Evolutionary conservation across 495 filamentous ascomycete genomes (phyloP).

Genomic region (Neurospora sp.): DNA sequence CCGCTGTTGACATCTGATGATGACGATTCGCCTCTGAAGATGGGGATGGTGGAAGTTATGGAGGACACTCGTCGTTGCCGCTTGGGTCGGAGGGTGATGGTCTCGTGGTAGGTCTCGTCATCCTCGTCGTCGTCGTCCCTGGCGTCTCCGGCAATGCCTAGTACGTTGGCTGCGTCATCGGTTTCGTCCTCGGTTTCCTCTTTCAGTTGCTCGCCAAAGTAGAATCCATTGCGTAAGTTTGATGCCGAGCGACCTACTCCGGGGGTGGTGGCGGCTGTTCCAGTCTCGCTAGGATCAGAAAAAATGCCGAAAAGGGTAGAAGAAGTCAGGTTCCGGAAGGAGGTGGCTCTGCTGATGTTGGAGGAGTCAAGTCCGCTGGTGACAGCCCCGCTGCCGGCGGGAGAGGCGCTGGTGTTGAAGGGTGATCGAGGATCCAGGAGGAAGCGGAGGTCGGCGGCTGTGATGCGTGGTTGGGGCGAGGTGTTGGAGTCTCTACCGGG

Average conservation of each 20-base stretch:
- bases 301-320: slow-evolving; percentile 91
- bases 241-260: not conserved
- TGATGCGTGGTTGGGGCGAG: slow-evolving; percentile 12
- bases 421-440: slow-evolving; percentile 21
- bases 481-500: slow-evolving; percentile 28
- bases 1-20: slow-evolving; percentile 14
- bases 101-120: slow-evolving; percentile 31
- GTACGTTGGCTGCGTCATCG: not conserved
- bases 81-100: slow-evolving; percentile 1
- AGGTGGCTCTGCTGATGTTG: slow-evolving; percentile 53
- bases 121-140: slow-evolving; percentile 28
- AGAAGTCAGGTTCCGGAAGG: slow-evolving; percentile 76
- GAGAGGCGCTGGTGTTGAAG: slow-evolving; percentile 9
- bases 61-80: slow-evolving; percentile 9
- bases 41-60: not conserved
- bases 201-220: not conserved
- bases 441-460: slow-evolving; percentile 26
- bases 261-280: not conserved
- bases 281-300: slow-evolving; percentile 33
- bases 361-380: not conserved
- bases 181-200: not conserved
- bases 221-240: not conserved
- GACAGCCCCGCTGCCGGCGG: slow-evolving; percentile 9
- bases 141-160: not conserved
- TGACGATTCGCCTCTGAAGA: slow-evolving; percentile 10